Base-by-base conservation (phyloP, 305 asterid species). In the Solanum hybrid region DNA sequence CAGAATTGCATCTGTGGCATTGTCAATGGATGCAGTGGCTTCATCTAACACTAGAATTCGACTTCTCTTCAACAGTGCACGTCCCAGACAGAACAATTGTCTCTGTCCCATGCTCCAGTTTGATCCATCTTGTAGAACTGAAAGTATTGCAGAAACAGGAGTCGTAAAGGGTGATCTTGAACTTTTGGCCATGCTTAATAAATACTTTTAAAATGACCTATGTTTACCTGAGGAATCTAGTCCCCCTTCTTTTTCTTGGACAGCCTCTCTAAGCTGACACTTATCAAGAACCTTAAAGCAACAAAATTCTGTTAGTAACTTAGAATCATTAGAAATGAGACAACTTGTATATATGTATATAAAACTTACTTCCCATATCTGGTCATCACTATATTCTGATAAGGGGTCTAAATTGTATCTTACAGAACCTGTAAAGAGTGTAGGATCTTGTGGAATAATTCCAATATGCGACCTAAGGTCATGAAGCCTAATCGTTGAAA, bases 31-130 rank as follows among this genome's bases (percentile, higher is more conserved):
- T 67, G 94, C 94, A 10, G 94, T 92, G 13, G 94, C 93, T 89
- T 92, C 94, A 87, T 92, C 94, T 91, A 92, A 90, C 22, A 92
- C 40, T 37, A 37, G 40, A 37, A 37, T 37, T 37, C 3, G 40
- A 93, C 98, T 95, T 89, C 94, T 90, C 90, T 96, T 96, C 90
- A 97, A 88, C 18, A 97, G 90, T 10, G 99, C 99, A 2, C 98
- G 98, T 1, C 99, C 99, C 90, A 97, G 90, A 90, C 98, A 96
- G 88, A 97, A 96, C 91, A 97, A 80, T 28, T 97, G 99, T 1
- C 98, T 89, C 74, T 96, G 98, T 87, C 99, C 99, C 98, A 97
- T 95, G 93, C 99, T 97, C 99, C 99, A 96, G 90, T 97, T 97
- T 20, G 98, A 95, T 89, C 99, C 99, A 90, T 97, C 98, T 92